Percentiles rank a stretch among this genome's conserved stretches.
Evolutionary conservation across 2,329 filamentous ascomycete genomes (phyloP).

Genomic region (Sclerotinia glacialis): DNA sequence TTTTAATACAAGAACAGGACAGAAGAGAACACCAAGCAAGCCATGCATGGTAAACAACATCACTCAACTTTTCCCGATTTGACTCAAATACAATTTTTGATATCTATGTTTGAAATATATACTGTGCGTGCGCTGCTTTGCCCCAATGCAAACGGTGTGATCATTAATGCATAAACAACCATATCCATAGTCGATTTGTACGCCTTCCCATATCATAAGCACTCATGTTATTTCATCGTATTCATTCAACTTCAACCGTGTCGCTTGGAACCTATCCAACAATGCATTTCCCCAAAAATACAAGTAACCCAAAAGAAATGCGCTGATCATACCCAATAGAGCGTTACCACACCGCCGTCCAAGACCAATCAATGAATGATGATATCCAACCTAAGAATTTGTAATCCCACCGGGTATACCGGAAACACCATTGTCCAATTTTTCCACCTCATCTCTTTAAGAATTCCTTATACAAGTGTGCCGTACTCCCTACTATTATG

Average conservation of each 20-base stretch:
- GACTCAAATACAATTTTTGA: not conserved
- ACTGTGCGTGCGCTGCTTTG: not conserved
- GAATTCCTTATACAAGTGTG: constrained; percentile 8
- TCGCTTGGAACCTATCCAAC: not conserved
- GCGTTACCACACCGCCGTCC: not conserved
- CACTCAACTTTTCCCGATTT: not conserved
- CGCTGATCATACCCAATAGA: not conserved
- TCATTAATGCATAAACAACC: not conserved
- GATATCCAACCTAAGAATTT: not conserved
- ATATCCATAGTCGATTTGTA: not conserved
- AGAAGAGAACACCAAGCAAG: not conserved
- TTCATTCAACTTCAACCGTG: not conserved
- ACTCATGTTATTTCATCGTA: not conserved
- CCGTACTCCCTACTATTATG: not conserved
- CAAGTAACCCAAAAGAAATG: not conserved
- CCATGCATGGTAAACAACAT: not conserved
- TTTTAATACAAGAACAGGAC: not conserved
- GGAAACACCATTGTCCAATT: constrained; percentile 7
- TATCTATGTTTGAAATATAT: not conserved
- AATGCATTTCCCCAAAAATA: not conserved
- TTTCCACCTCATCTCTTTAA: not conserved
- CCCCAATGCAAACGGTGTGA: not conserved
- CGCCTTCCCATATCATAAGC: not conserved
- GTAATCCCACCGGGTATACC: constrained; percentile 8
- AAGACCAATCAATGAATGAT: constrained; percentile 2